Conservation (phyloP, 1,139 yeast species). For the Arxiozyma telluris region DNA sequence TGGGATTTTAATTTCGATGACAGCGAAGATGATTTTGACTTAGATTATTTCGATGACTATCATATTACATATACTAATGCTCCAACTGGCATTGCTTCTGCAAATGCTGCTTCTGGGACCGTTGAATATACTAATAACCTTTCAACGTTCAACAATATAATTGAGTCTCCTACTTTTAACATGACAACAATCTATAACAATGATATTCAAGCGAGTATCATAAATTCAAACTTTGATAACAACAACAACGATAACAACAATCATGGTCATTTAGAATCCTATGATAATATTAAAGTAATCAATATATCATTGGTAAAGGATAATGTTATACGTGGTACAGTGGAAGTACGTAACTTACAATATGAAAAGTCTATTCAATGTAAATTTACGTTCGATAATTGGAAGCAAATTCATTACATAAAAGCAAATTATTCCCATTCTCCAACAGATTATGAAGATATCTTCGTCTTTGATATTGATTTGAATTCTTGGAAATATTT, state of each 20-base stretch:
- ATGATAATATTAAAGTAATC: not conserved
- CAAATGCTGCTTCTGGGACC: no score
- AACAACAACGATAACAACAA: not conserved
- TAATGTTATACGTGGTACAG: conserved; percentile 10
- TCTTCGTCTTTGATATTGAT: conserved; percentile 22
- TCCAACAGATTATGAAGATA: conserved; percentile 19
- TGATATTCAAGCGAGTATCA: not conserved
- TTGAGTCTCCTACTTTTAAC: not conserved
- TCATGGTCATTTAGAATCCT: not conserved
- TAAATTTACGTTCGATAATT: conserved; percentile 22
- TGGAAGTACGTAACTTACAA: conserved; percentile 20
- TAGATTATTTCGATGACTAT: not conserved
- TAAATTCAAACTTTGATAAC: conserved; percentile 5
- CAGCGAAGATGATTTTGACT: conserved; percentile 1
- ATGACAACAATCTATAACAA: not conserved
- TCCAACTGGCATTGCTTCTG: no score
- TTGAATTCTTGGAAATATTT: conserved; percentile 21
- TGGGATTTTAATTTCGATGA: conserved; percentile 4
- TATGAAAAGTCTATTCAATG: conserved; percentile 22
- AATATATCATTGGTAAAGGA: not conserved
- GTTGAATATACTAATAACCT: no score
- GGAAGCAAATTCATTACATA: conserved; percentile 22
- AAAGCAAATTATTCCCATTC: conserved; percentile 20
- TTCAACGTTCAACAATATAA: not conserved
- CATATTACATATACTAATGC: not conserved